A percentile compares a stretch with the other conserved stretches of the same genome.
Evolutionary conservation across 805 yeast genomes (phyloP).

Genomic region (Yamadazyma ubonensis): DNA sequence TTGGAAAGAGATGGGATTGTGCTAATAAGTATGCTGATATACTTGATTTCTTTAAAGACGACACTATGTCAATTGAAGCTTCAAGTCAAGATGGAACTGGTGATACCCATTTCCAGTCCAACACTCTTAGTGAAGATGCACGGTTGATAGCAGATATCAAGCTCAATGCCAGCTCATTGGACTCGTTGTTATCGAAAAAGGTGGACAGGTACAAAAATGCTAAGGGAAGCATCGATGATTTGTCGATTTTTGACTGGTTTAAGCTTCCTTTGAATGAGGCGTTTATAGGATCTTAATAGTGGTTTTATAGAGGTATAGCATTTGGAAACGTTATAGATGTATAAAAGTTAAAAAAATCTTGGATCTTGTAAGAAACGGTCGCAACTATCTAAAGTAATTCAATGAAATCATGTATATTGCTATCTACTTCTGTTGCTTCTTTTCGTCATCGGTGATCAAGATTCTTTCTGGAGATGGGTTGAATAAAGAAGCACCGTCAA

Average conservation of each 20-base stretch:
- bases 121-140: slow-evolving; percentile 13
- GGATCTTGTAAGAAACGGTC: too few species aligned
- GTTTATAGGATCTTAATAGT: slow-evolving; percentile 5
- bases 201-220: slow-evolving; percentile 14
- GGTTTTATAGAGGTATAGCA: slow-evolving; percentile 1
- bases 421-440: slow-evolving; percentile 1
- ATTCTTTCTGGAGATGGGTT: slow-evolving; percentile 42
- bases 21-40: slow-evolving; percentile 19
- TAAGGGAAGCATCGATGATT: slow-evolving; percentile 12
- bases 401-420: background rate
- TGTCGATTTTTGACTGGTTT: slow-evolving; percentile 19
- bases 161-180: slow-evolving; percentile 19
- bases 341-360: too few species aligned
- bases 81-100: slow-evolving; percentile 11
- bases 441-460: slow-evolving; percentile 20
- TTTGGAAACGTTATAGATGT: background rate
- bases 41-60: slow-evolving; percentile 18
- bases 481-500: slow-evolving; percentile 39
- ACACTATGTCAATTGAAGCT: slow-evolving; percentile 12
- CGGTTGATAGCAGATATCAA: slow-evolving; percentile 18
- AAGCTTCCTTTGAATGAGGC: slow-evolving; percentile 15
- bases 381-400: too few species aligned
- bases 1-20: slow-evolving; percentile 18
- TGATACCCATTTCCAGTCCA: slow-evolving; percentile 7
- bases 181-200: slow-evolving; percentile 16